These are phyloP conservation scores for Aspergillus sp. DNA, from an alignment of 2,329 filamentous ascomycete species.

Conservation along the genomic window DNA sequence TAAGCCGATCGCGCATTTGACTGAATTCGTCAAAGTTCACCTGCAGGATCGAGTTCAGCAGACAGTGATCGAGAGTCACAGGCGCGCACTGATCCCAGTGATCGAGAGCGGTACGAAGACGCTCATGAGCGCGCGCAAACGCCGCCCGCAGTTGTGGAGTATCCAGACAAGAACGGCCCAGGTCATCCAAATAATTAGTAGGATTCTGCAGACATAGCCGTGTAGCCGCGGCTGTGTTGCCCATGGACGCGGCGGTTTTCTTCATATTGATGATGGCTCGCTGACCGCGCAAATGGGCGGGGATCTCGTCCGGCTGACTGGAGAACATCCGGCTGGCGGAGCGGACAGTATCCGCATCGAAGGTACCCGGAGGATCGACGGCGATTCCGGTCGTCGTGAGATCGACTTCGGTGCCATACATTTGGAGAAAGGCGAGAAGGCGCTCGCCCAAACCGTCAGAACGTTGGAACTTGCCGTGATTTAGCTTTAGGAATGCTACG, in stretches of 20 bases:
- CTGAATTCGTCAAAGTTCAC: conserved; percentile 34
- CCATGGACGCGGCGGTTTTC: conserved; percentile 32
- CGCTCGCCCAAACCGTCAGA: conserved; percentile 41
- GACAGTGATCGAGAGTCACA: conserved; percentile 13
- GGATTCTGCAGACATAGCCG: conserved; percentile 62
- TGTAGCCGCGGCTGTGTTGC: conserved; percentile 30
- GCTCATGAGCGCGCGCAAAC: conserved; percentile 35
- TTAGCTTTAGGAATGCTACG: conserved; percentile 54
- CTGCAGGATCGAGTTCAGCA: conserved; percentile 28
- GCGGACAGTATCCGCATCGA: conserved; percentile 31
- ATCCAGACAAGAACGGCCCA: conserved; percentile 52
- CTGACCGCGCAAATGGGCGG: conserved; percentile 40
- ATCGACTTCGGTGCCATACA: conserved; percentile 51
- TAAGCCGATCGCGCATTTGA: neutral
- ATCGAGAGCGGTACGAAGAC: conserved; percentile 26
- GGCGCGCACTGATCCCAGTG: conserved; percentile 24
- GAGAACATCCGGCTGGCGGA: conserved; percentile 16
- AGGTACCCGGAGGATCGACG: conserved; percentile 49
- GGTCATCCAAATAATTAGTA: conserved; percentile 58
- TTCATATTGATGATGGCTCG: conserved; percentile 40
- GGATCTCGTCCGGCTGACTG: conserved; percentile 6
- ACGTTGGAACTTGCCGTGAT: conserved; percentile 34
- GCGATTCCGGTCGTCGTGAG: conserved; percentile 51
- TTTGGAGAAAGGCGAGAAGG: conserved; percentile 52
- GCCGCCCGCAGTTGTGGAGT: conserved; percentile 54